phyloP scores from a whole-genome alignment of 192 early-diverging fungal species.

The Phycomyces blakesleeanus region DNA sequence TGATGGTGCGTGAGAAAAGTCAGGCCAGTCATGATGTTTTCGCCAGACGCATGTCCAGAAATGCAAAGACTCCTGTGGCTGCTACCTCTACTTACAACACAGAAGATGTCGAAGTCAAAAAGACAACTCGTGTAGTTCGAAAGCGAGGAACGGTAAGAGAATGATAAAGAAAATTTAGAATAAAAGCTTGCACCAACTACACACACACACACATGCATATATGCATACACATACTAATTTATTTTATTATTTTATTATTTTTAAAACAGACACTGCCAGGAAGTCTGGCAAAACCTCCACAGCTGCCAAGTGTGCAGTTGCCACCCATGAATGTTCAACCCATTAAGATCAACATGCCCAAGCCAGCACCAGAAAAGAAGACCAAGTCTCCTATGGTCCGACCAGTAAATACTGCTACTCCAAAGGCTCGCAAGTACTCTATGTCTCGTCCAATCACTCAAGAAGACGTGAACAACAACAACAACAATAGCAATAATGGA shows the following conservation, averaged over 20 bases:
- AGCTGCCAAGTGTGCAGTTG: conserved; percentile 10
- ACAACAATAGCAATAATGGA: neutral
- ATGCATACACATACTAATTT: too few relatives aligned
- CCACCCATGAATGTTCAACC: conserved; percentile 38
- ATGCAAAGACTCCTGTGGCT: neutral
- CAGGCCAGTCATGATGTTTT: neutral
- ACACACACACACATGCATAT: neutral
- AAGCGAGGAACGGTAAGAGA: conserved; percentile 31
- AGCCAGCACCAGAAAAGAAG: neutral
- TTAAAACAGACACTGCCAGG: conserved; percentile 27
- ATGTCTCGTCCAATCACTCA: neutral
- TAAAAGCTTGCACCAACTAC: neutral
- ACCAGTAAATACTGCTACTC: neutral
- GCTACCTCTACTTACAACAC: too few relatives aligned
- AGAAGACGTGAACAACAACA: neutral
- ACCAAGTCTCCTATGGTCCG: neutral
- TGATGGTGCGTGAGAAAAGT: conserved; percentile 11
- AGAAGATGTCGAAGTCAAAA: conserved; percentile 3
- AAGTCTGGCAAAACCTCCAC: conserved; percentile 28
- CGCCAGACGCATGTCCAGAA: neutral
- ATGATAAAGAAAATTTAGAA: too few relatives aligned
- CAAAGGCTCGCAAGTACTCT: neutral
- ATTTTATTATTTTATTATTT: too few relatives aligned
- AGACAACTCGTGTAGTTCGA: neutral
- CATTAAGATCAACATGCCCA: conserved; percentile 22